phyloP scores from a whole-genome alignment of 2,329 filamentous ascomycete species.

The Penicillium griseofulvum region DNA sequence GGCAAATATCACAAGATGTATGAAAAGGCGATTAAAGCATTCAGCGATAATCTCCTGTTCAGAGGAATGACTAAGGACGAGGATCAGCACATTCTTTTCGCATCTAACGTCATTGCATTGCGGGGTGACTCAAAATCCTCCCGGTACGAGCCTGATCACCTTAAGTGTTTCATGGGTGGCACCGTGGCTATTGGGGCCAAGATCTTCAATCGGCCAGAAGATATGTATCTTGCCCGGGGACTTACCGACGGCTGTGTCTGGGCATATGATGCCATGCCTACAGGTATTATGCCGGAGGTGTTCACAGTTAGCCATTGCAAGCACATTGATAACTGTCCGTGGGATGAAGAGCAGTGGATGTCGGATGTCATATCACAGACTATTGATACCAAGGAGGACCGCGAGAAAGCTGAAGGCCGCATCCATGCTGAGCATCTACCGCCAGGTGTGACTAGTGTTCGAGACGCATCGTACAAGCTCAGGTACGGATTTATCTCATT shows the following conservation, averaged over 20 bases:
- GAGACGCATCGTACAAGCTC: constrained; percentile 31
- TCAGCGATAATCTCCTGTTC: constrained; percentile 45
- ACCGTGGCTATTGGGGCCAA: constrained; percentile 61
- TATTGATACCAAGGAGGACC: constrained; percentile 18
- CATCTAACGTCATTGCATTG: constrained; percentile 31
- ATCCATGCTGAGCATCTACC: constrained; percentile 24
- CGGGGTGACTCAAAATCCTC: constrained; percentile 18
- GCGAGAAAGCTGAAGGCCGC: constrained; percentile 17
- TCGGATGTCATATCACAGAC: constrained; percentile 24
- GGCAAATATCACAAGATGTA: constrained; percentile 47
- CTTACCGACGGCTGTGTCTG: constrained; percentile 61
- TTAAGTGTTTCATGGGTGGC: constrained; percentile 61
- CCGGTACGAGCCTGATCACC: constrained; percentile 52
- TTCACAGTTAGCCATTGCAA: constrained; percentile 54
- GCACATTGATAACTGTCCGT: constrained; percentile 46
- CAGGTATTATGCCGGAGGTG: constrained; percentile 62
- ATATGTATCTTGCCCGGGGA: constrained; percentile 56
- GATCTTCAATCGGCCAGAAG: constrained; percentile 54
- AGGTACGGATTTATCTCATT: constrained; percentile 21
- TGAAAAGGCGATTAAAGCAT: constrained; percentile 37
- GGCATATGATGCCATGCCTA: constrained; percentile 57
- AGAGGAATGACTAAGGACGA: constrained; percentile 44
- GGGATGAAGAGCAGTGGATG: constrained; percentile 51
- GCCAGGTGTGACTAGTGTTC: constrained; percentile 29
- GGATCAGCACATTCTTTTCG: constrained; percentile 41